These are phyloP conservation scores for Talaromyces sp. DNA, from an alignment of 2,329 filamentous ascomycete genomes.

Conservation along the genomic window DNA sequence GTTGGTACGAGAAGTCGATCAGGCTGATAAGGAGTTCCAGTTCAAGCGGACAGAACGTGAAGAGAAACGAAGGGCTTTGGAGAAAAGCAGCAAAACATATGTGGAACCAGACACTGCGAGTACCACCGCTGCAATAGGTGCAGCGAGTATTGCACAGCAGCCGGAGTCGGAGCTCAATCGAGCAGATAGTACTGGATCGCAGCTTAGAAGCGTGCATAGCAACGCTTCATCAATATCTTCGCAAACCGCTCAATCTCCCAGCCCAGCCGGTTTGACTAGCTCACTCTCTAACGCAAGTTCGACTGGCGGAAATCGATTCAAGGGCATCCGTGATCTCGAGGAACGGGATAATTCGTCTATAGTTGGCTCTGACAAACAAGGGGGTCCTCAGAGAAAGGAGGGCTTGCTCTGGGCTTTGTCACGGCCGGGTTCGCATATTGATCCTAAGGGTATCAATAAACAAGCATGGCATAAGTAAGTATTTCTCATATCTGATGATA, in stretches of 20 bases:
- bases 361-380: slow-evolving; percentile 55
- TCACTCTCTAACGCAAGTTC: slow-evolving; percentile 22
- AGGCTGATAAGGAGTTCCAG: slow-evolving; percentile 95
- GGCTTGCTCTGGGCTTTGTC: slow-evolving; percentile 93
- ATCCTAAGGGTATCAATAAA: slow-evolving; percentile 92
- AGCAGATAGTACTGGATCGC: slow-evolving; percentile 71
- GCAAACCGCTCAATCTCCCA: slow-evolving; percentile 35
- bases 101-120: slow-evolving; percentile 65
- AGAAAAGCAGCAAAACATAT: slow-evolving; percentile 78
- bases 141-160: slow-evolving; percentile 51
- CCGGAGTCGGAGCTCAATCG: slow-evolving; percentile 70
- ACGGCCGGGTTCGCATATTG: slow-evolving; percentile 87
- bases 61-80: slow-evolving; percentile 84
- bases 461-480: slow-evolving; percentile 98
- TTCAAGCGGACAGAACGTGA: slow-evolving; percentile 93
- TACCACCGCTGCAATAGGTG: slow-evolving; percentile 37
- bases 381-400: slow-evolving; percentile 77
- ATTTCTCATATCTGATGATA: neutral
- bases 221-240: slow-evolving; percentile 48
- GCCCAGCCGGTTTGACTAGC: slow-evolving; percentile 25
- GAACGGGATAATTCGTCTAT: slow-evolving; percentile 66
- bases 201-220: slow-evolving; percentile 55
- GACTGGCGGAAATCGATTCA: slow-evolving; percentile 63
- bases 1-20: slow-evolving; percentile 80
- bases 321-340: slow-evolving; percentile 87